Percentiles rank a stretch among this genome's conserved stretches.
Evolutionary conservation across 768 basidiomycete genomes (phyloP).

Genomic region (Galerina sulciceps): DNA sequence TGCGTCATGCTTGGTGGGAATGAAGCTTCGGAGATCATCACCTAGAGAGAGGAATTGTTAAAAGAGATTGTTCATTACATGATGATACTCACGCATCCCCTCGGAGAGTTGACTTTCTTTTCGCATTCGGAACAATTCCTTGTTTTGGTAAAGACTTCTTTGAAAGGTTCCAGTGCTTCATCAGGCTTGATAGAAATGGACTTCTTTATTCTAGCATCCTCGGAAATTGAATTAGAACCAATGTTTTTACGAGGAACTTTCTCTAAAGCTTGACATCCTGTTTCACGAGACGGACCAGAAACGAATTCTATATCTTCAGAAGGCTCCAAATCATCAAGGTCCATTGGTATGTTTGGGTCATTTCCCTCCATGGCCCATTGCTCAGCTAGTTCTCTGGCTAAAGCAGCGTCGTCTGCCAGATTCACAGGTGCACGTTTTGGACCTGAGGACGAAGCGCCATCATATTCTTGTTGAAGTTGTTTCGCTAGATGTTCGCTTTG

Average conservation of each 20-base stretch:
- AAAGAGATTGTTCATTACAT: background rate
- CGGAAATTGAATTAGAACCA: background rate
- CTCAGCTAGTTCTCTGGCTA: constrained; percentile 42
- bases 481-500: constrained; percentile 44
- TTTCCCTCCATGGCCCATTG: constrained; percentile 39
- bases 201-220: background rate
- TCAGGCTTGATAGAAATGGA: constrained; percentile 24
- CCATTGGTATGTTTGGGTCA: constrained; percentile 4
- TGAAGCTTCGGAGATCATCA: constrained; percentile 28
- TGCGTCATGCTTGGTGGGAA: constrained; percentile 31
- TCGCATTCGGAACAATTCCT: constrained; percentile 43
- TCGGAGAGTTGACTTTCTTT: constrained; percentile 37
- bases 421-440: constrained; percentile 5
- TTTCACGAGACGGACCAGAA: background rate
- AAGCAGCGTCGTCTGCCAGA: constrained; percentile 38
- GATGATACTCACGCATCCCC: constrained; percentile 42
- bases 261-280: background rate
- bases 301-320: constrained; percentile 13
- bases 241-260: background rate
- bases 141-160: constrained; percentile 37
- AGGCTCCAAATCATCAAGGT: background rate
- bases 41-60: constrained; percentile 20
- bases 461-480: constrained; percentile 35
- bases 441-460: constrained; percentile 15
- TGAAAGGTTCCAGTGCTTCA: constrained; percentile 33